A percentile compares a stretch with the other conserved stretches of the same genome.
These are phyloP conservation scores for Termitomyces titanicus DNA, from an alignment of 768 basidiomycete species.

Conservation along the genomic window DNA sequence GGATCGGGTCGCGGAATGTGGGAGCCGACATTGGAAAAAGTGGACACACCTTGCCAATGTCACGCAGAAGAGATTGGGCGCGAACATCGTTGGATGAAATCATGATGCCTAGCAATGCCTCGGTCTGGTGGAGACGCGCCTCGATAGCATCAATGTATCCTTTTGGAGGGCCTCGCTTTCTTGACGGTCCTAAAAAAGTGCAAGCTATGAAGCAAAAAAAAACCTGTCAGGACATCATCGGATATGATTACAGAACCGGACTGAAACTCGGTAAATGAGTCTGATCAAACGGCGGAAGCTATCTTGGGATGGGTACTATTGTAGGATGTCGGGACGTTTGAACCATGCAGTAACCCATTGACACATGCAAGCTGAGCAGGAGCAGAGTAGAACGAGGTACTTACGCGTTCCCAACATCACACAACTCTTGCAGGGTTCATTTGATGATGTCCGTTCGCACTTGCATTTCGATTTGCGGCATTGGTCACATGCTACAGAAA, in stretches of 20 bases:
- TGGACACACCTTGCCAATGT: conserved; percentile 46
- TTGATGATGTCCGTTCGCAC: conserved; percentile 64
- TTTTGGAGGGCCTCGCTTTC: conserved; percentile 86
- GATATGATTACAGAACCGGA: conserved; percentile 7
- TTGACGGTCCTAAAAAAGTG: conserved; percentile 75
- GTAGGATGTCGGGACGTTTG: conserved; percentile 3
- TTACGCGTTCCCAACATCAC: conserved; percentile 67
- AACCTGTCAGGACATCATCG: conserved; percentile 7
- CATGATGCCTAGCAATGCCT: conserved; percentile 83
- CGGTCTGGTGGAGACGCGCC: conserved; percentile 85
- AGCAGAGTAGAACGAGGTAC: conserved; percentile 15
- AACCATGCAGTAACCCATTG: background rate
- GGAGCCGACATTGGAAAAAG: background rate
- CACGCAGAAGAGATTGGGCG: conserved; percentile 42
- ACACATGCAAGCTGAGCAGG: conserved; percentile 11
- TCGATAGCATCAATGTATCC: conserved; percentile 96
- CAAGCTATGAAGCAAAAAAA: conserved; percentile 47
- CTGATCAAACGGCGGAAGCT: background rate
- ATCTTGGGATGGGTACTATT: conserved; percentile 2
- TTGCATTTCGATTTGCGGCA: conserved; percentile 90
- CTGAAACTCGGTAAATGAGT: background rate
- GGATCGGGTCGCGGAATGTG: background rate
- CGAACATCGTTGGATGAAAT: conserved; percentile 47
- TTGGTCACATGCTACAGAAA: conserved; percentile 71
- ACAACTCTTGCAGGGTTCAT: conserved; percentile 74